Conservation (phyloP, 192 early-diverging fungal genomes). For the Rhizoclosmatium globosum region DNA sequence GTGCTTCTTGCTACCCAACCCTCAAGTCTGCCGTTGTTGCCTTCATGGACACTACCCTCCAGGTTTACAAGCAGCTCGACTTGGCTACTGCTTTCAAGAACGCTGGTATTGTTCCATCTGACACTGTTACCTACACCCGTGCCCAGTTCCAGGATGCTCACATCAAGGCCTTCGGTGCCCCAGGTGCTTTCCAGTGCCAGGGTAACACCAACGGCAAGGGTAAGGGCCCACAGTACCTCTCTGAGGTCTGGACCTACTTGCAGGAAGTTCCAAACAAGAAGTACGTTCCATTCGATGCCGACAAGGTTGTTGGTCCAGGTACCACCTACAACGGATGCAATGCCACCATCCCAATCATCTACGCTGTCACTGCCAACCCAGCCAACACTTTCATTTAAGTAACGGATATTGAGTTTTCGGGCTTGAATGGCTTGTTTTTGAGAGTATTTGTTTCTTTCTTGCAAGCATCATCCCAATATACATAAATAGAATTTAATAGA, state of each 20-base stretch:
- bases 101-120: constrained; percentile 53
- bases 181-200: constrained; percentile 36
- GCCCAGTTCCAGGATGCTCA: constrained; percentile 37
- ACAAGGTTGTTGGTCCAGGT: not conserved
- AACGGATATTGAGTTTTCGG: no score
- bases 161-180: constrained; percentile 36
- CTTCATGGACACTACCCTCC: constrained; percentile 65
- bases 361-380: constrained; percentile 1
- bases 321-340: constrained; percentile 16
- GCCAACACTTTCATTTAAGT: no score
- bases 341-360: not conserved
- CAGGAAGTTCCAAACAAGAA: constrained; percentile 20
- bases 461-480: no score
- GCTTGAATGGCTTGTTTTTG: no score
- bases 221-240: constrained; percentile 13
- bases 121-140: constrained; percentile 35
- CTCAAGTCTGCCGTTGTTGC: constrained; percentile 61
- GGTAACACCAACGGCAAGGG: not conserved
- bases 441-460: no score
- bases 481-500: no score
- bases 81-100: constrained; percentile 57
- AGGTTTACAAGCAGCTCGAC: constrained; percentile 64
- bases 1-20: constrained; percentile 64
- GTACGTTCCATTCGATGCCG: not conserved
- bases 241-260: constrained; percentile 28